Base-by-base conservation (phyloP, 108 stramenopile genomes). In the Fistulifera solaris region DNA sequence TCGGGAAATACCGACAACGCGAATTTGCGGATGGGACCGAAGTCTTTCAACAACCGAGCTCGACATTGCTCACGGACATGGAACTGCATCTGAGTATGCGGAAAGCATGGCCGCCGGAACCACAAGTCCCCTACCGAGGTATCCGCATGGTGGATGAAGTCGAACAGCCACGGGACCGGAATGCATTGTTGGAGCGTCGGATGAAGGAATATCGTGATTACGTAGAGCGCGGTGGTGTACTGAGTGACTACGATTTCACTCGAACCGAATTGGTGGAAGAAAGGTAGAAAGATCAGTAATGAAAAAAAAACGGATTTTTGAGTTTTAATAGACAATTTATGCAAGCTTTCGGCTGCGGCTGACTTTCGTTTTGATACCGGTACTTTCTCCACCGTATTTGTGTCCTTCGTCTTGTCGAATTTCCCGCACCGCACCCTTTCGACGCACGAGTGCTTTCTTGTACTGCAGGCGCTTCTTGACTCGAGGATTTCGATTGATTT, bases 401-500 rank as follows among this genome's bases (percentile, higher is more conserved):
- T 88, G 83, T 16, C 76, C 86, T 66, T 88, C 89, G 27, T 72
- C 81, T 7, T 77, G 80, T 39, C 90, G 83, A 18, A 96, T 56
- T 53, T 89, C 83, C 28, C 97, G 80, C 17, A 98, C 94, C 27
- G 94, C 87, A 55, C 97, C 97, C 74, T 94, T 97, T 42, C 95
- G 75, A 19, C 83, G 70, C 52, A 96, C 89, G 21, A 93, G 73
- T 0, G 95, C 95, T 66, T 94, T 93, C 25, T 90, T 83, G 71
- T 92, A 98, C 59, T 94, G 83, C 50, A 94, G 93, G 14, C 96
- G 71, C 68, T 98, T 96, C 81, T 96, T 97, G 58, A 96, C 93
- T 50, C 97, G 91, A 17, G 97, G 97, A 62, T 98, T 98, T 27
- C 97, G 75, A 61, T 96, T 95, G 52, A 94, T 73, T 67, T 96